Percentiles rank a stretch among this genome's conserved stretches.
Conservation (phyloP, 208 protist genomes). For the Leishmania martiniquensis region DNA sequence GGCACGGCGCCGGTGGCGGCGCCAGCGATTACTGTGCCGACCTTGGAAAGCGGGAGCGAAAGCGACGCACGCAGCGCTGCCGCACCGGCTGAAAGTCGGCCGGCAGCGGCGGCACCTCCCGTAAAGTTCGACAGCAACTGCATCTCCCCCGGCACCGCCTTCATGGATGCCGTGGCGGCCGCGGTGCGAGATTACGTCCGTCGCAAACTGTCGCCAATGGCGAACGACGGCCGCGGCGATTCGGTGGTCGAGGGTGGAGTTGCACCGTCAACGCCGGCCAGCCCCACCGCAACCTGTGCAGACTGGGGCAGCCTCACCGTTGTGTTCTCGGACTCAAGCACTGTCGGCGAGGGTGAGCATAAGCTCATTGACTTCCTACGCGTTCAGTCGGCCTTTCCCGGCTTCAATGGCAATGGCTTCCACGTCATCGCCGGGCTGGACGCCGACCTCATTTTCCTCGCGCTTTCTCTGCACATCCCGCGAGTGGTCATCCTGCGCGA, state of each 20-base stretch:
- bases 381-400: slow-evolving; percentile 72
- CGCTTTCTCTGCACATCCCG: slow-evolving; percentile 94
- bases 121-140: slow-evolving; percentile 96
- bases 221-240: neutral
- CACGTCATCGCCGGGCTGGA: slow-evolving; percentile 99
- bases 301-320: slow-evolving; percentile 90
- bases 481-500: slow-evolving; percentile 94
- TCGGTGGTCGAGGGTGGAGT: slow-evolving; percentile 13
- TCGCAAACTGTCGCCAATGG: slow-evolving; percentile 56
- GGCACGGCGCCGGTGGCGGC: neutral
- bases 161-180: slow-evolving; percentile 95
- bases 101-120: slow-evolving; percentile 18
- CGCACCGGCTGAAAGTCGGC: neutral
- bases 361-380: slow-evolving; percentile 93
- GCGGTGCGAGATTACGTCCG: slow-evolving; percentile 71
- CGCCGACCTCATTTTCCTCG: slow-evolving; percentile 99
- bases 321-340: slow-evolving; percentile 93
- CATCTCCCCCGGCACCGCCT: slow-evolving; percentile 99
- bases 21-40: neutral
- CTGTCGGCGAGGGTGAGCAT: slow-evolving; percentile 98
- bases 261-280: neutral
- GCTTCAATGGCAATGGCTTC: slow-evolving; percentile 63
- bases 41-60: neutral
- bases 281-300: slow-evolving; percentile 2
- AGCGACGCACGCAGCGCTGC: neutral